These are phyloP conservation scores for Cryphonectria carpinicola DNA, from an alignment of 2,329 filamentous ascomycete genomes.

Conservation along the genomic window DNA sequence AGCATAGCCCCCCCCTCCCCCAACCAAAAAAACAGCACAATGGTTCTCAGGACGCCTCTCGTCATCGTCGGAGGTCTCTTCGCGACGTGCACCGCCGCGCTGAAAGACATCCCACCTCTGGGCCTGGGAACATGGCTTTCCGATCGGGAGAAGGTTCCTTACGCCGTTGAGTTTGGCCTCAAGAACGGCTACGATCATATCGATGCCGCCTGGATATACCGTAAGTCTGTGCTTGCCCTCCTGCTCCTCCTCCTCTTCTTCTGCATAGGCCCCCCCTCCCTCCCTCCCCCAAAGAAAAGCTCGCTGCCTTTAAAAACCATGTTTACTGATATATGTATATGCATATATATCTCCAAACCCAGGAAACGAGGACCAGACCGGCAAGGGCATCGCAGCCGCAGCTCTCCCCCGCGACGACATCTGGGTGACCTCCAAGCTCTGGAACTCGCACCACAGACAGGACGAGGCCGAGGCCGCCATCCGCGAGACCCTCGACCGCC, in stretches of 20 bases:
- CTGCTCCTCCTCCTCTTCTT: not conserved
- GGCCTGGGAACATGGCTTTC: slow-evolving; percentile 30
- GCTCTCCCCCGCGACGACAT: slow-evolving; percentile 58
- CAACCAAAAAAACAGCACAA: not conserved
- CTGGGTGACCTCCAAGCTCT: slow-evolving; percentile 49
- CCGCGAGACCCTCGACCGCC: slow-evolving; percentile 49
- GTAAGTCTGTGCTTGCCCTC: slow-evolving; percentile 9
- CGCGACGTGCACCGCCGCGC: slow-evolving; percentile 13
- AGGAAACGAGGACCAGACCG: slow-evolving; percentile 53
- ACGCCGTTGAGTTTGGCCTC: slow-evolving; percentile 28
- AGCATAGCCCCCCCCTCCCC: too few species aligned
- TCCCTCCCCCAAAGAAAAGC: too few species aligned
- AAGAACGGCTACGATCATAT: slow-evolving; percentile 29
- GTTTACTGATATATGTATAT: too few species aligned
- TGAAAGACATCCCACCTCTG: slow-evolving; percentile 26
- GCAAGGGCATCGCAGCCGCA: slow-evolving; percentile 50
- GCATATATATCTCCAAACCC: too few species aligned
- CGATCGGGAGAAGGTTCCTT: slow-evolving; percentile 24
- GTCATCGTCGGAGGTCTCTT: slow-evolving; percentile 11
- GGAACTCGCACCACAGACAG: slow-evolving; percentile 40
- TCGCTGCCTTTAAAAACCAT: too few species aligned
- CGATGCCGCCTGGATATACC: slow-evolving; percentile 29
- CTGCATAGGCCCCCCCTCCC: too few species aligned
- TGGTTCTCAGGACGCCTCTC: slow-evolving; percentile 13
- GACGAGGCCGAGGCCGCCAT: slow-evolving; percentile 49